Percentiles rank a stretch among this genome's conserved stretches.
These are phyloP conservation scores for Sclerotinia nivalis DNA, from an alignment of 2,329 filamentous ascomycete species.

Conservation along the genomic window DNA sequence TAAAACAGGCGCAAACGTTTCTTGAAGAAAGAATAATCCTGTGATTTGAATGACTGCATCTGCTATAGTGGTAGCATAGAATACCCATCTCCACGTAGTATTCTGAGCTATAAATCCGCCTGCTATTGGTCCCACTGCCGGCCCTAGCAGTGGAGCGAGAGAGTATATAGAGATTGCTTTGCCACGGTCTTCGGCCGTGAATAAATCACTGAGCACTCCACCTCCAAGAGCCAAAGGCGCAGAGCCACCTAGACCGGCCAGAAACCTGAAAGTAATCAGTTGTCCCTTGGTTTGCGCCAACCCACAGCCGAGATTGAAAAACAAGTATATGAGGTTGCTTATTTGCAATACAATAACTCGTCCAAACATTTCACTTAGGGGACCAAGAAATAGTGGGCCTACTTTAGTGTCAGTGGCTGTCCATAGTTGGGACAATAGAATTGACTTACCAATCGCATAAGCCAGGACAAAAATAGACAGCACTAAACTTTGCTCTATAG, in stretches of 20 bases:
- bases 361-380: slow-evolving; percentile 54
- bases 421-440: neutral
- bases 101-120: slow-evolving; percentile 53
- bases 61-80: slow-evolving; percentile 51
- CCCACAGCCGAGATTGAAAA: slow-evolving; percentile 56
- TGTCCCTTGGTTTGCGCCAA: slow-evolving; percentile 47
- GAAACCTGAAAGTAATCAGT: slow-evolving; percentile 49
- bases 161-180: slow-evolving; percentile 43
- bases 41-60: slow-evolving; percentile 47
- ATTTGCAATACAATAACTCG: slow-evolving; percentile 46
- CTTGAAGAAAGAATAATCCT: slow-evolving; percentile 47
- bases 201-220: slow-evolving; percentile 49
- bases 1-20: slow-evolving; percentile 53
- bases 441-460: slow-evolving; percentile 35
- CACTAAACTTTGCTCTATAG: slow-evolving; percentile 49
- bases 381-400: slow-evolving; percentile 59
- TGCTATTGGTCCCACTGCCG: slow-evolving; percentile 47
- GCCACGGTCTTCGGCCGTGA: slow-evolving; percentile 50
- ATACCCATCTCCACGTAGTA: slow-evolving; percentile 55
- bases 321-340: slow-evolving; percentile 53
- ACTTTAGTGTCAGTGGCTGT: slow-evolving; percentile 38
- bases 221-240: slow-evolving; percentile 49
- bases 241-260: slow-evolving; percentile 52
- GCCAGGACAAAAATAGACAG: slow-evolving; percentile 50
- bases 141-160: slow-evolving; percentile 40